Conservation (phyloP, 2,329 filamentous ascomycete species). For the Zopfia rhizophila region DNA sequence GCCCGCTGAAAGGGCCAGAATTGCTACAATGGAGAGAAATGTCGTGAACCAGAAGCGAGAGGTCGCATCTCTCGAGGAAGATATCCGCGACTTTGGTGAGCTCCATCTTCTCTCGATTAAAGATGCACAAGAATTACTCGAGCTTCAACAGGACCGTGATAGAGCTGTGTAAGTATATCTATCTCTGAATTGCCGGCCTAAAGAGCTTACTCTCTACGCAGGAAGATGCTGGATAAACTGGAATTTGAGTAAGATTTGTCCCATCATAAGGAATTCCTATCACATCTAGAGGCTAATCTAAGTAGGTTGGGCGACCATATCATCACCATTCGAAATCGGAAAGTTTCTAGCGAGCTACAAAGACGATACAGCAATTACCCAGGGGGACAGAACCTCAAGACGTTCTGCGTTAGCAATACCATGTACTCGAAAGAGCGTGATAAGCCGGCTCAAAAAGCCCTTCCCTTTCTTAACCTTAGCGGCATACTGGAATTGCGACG, state of each 20-base stretch:
- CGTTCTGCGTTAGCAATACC: slow-evolving; percentile 60
- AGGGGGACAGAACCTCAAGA: slow-evolving; percentile 33
- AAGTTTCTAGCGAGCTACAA: slow-evolving; percentile 42
- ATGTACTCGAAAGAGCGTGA: slow-evolving; percentile 55
- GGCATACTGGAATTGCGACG: slow-evolving; percentile 55
- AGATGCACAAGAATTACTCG: slow-evolving; percentile 36
- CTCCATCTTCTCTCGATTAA: slow-evolving; percentile 18
- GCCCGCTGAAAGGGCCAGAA: slow-evolving; percentile 17
- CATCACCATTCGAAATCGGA: slow-evolving; percentile 52
- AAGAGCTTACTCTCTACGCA: too few species aligned
- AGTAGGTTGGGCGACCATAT: slow-evolving; percentile 48
- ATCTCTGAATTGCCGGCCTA: too few species aligned
- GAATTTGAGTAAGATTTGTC: too few species aligned
- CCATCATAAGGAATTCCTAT: slow-evolving; percentile 14
- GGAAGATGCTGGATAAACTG: too few species aligned
- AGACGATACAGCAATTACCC: slow-evolving; percentile 40
- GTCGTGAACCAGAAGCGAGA: slow-evolving; percentile 15
- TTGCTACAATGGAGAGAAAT: slow-evolving; percentile 16
- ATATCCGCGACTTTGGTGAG: slow-evolving; percentile 18
- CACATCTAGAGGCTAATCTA: slow-evolving; percentile 11
- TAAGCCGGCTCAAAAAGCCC: slow-evolving; percentile 28
- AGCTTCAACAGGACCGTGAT: slow-evolving; percentile 15
- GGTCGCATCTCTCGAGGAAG: slow-evolving; percentile 16
- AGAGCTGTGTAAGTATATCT: too few species aligned
- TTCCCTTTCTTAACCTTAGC: slow-evolving; percentile 53